A percentile compares a stretch with the other conserved stretches of the same genome.
These are phyloP conservation scores for Lizonia empirigonia DNA, from an alignment of 2,329 filamentous ascomycete species.

Conservation along the genomic window DNA sequence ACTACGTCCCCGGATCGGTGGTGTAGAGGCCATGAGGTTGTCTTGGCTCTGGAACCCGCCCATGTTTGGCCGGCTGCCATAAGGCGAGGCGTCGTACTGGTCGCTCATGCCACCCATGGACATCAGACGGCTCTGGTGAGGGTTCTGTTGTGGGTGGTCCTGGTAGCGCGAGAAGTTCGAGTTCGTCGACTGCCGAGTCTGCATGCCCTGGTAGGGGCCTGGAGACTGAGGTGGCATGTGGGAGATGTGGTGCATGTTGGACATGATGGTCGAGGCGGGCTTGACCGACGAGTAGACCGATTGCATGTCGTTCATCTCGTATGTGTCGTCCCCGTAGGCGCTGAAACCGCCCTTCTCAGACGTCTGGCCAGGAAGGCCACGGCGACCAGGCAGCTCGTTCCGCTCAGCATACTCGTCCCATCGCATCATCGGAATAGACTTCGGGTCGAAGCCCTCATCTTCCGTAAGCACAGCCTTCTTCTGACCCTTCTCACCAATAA, in stretches of 20 bases:
- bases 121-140: conserved; percentile 62
- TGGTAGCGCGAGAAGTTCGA: conserved; percentile 69
- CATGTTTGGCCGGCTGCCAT: conserved; percentile 47
- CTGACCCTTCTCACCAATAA: conserved; percentile 89
- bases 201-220: conserved; percentile 69
- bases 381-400: conserved; percentile 90
- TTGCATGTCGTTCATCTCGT: conserved; percentile 98
- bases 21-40: conserved; percentile 48
- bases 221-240: conserved; percentile 83
- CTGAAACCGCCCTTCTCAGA: conserved; percentile 66
- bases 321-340: conserved; percentile 74
- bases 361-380: conserved; percentile 62
- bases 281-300: conserved; percentile 93
- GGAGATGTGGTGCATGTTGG: conserved; percentile 73
- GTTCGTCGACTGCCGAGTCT: conserved; percentile 73
- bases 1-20: conserved; percentile 52
- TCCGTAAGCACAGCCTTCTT: conserved; percentile 87
- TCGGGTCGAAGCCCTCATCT: conserved; percentile 85
- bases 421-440: conserved; percentile 88
- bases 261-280: conserved; percentile 82
- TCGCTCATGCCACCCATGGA: conserved; percentile 64
- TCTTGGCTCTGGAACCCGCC: conserved; percentile 53
- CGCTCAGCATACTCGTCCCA: conserved; percentile 94
- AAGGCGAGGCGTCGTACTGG: conserved; percentile 44
- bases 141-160: conserved; percentile 64